phyloP scores from a whole-genome alignment of 495 filamentous ascomycete species.

The Xylaria bambusicola region DNA sequence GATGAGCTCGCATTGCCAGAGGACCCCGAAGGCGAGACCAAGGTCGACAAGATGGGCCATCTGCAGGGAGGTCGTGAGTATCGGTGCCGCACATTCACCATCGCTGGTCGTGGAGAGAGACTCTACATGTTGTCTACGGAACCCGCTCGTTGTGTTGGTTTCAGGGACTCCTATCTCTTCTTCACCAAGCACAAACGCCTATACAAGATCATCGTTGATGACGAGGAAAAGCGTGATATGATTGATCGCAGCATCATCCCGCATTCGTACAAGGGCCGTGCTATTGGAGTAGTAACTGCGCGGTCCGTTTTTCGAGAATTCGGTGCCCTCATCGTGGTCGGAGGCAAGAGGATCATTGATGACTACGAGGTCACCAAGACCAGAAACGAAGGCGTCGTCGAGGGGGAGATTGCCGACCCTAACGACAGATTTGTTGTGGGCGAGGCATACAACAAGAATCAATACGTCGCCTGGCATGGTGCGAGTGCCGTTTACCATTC shows the following conservation, averaged over 20 bases:
- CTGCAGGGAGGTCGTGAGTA: constrained; percentile 84
- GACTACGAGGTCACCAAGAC: constrained; percentile 86
- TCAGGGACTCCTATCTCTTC: constrained; percentile 96
- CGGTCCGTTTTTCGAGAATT: constrained; percentile 97
- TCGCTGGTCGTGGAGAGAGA: constrained; percentile 76
- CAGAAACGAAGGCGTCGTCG: constrained; percentile 74
- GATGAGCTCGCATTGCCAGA: constrained; percentile 89
- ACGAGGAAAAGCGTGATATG: constrained; percentile 88
- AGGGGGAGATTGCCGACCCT: constrained; percentile 88
- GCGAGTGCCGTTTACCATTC: constrained; percentile 94
- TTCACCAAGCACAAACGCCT: constrained; percentile 95
- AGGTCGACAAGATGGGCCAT: constrained; percentile 85
- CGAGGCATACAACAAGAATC: constrained; percentile 86
- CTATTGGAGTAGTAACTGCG: constrained; percentile 95
- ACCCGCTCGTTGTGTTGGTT: constrained; percentile 92
- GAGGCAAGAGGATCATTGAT: constrained; percentile 79
- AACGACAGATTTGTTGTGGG: constrained; percentile 73
- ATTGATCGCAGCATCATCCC: constrained; percentile 94
- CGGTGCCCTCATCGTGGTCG: constrained; percentile 89
- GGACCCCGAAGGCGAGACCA: constrained; percentile 84
- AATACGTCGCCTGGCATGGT: constrained; percentile 97
- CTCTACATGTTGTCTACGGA: constrained; percentile 99
- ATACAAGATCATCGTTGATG: constrained; percentile 93
- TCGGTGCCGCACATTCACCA: constrained; percentile 89
- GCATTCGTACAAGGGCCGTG: constrained; percentile 95